A percentile compares a stretch with the other conserved stretches of the same genome.
Evolutionary conservation across 352 stramenopile species (phyloP).

Genomic region (Bremia lactucae): DNA sequence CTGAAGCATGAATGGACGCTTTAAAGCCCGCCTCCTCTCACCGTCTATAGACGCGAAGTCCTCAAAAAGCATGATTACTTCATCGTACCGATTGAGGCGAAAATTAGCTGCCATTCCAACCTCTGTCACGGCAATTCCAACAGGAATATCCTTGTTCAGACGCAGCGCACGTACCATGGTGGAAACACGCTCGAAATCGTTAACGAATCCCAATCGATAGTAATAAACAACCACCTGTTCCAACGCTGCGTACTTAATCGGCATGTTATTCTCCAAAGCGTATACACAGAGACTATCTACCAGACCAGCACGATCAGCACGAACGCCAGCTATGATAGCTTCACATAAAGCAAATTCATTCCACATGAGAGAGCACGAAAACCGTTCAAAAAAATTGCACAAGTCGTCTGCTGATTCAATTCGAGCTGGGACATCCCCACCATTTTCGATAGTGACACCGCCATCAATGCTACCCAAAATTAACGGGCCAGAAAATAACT

Average conservation of each 20-base stretch:
- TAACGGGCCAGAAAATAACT: conserved; percentile 22
- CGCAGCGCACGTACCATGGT: conserved; percentile 54
- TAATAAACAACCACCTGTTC: conserved; percentile 64
- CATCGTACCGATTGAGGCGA: conserved; percentile 40
- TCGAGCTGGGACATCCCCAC: background rate
- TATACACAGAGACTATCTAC: conserved; percentile 53
- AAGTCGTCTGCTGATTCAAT: conserved; percentile 28
- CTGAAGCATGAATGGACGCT: conserved; percentile 49
- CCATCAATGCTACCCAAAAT: conserved; percentile 8
- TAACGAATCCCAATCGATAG: conserved; percentile 50
- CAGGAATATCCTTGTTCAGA: conserved; percentile 62
- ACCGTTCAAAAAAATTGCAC: conserved; percentile 36
- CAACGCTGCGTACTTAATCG: conserved; percentile 69
- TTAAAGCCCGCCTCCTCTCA: conserved; percentile 45
- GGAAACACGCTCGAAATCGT: conserved; percentile 47
- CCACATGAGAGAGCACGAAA: conserved; percentile 40
- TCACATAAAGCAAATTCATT: conserved; percentile 61
- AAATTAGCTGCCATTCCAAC: conserved; percentile 65
- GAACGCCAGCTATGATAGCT: conserved; percentile 43
- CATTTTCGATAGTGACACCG: conserved; percentile 4
- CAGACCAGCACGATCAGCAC: conserved; percentile 32
- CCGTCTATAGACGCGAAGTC: conserved; percentile 56
- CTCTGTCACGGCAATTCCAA: conserved; percentile 62
- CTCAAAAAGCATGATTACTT: conserved; percentile 63
- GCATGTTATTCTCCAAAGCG: conserved; percentile 47